Evolutionary conservation across 257 asterid species (phyloP), one percentile per base, ranked within the genome.

Genomic region (Przewalskia tangutica): DNA sequence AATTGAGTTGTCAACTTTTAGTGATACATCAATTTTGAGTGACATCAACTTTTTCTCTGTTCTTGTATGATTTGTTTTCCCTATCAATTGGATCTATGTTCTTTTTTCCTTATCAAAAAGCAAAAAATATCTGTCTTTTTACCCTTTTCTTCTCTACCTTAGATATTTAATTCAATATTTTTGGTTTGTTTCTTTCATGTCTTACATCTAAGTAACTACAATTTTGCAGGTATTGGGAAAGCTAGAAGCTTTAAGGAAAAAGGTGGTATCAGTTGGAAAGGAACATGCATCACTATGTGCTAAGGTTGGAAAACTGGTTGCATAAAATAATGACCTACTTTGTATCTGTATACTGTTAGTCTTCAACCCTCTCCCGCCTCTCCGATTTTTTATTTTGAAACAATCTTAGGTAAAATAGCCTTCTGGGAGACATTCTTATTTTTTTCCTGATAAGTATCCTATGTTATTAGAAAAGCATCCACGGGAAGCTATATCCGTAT

Each of bases 231-330:
- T 91, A 64, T 88, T 95, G 88, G 87, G 91, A 81, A 90, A 85
- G 83, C 90, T 95, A 81, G 95, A 92, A 20, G 83, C 85, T 53
- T 86, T 95, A 76, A 93, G 97, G 88, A 94, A 91, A 90, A 93
- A 88, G 87, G 91, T 95, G 84, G 97, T 91, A 48, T 89, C 95
- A 80, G 93, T 91, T 79, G 99, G 98, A 90, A 95, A 95, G 87
- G 97, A 94, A 81, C 96, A 90, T 53, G 99, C 99, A 81, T 89
- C 98, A 56, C 83, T 91, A 60, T 95, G 99, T 73, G 97, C 98
- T 71, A 91, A 95, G 98, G 99, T 95, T 78, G 86, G 85, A 80
- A 68, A 76, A 53, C 76, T 58, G 77, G 80, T 87, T 56, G 53
- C 48, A 23, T 23, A 20, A 42, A 34, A 55, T 18, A 63, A 27